These are phyloP conservation scores for Osmanthus fragrans DNA, from an alignment of 257 asterid genomes.

Conservation along the genomic window DNA sequence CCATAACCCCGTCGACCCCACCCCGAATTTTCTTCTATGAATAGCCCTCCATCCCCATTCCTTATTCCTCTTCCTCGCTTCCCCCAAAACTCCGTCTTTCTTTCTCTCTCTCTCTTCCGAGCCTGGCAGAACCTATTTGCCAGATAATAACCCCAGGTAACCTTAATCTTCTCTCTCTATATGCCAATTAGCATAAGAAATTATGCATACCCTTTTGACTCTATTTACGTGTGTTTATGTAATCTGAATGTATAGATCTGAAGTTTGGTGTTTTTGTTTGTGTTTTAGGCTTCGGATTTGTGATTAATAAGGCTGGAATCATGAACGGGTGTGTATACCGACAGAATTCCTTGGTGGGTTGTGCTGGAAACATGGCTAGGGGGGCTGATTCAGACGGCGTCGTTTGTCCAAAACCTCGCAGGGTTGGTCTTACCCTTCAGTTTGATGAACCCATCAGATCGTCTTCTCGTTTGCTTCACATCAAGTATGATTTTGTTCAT, in stretches of 20 bases:
- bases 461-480: conserved; percentile 24
- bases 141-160: conserved; percentile 3
- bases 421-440: conserved; percentile 29
- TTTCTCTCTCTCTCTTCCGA: neutral
- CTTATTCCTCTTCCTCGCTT: neutral
- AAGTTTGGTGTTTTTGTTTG: neutral
- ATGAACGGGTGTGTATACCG: conserved; percentile 52
- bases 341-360: conserved; percentile 39
- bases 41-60: conserved; percentile 14
- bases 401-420: conserved; percentile 60
- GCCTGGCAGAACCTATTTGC: conserved; percentile 11
- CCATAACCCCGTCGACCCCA: no score
- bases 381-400: conserved; percentile 33
- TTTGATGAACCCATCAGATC: conserved; percentile 30
- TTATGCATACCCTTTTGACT: neutral
- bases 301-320: conserved; percentile 15
- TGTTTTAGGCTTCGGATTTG: conserved; percentile 29
- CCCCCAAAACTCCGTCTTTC: conserved; percentile 8
- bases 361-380: conserved; percentile 26
- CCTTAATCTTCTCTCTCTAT: neutral
- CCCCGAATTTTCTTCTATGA: neutral
- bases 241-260: neutral
- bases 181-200: neutral
- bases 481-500: conserved; percentile 22
- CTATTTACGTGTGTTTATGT: neutral